Evolutionary conservation across 148 eudicot species (phyloP), one percentile per base, ranked within the genome.

Genomic region (Chenopodium berlandieri): DNA sequence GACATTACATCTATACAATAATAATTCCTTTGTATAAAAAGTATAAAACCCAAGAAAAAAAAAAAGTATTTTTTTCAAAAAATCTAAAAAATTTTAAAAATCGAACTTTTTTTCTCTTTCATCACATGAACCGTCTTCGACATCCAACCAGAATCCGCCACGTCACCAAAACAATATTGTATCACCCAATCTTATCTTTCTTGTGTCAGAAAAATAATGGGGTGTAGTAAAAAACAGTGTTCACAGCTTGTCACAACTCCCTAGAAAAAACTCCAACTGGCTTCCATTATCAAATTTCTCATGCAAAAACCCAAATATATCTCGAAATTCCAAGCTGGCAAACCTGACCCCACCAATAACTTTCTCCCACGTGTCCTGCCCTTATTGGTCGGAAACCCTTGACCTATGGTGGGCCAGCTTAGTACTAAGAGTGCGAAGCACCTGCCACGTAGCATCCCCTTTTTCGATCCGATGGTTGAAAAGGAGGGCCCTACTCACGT

Each of bases 401-500:
- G 71, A 9, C 66, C 69, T 44, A 3, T n/a, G 22, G 14, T 34
- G 71, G 10, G 91, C 71, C 9, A 93, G 27, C 25, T 62, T 62
- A 1, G 7, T 7, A 22, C 9, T 9, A 19, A 62, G 86, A 0
- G 87, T 85, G 8, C 12, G 56, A 0, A 93, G 52, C 0, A 90
- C 86, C 71, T 88, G 94, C 94, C 94, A 91, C 84, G 94, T 90
- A 75, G 94, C 97, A 65, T 93, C 94, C 0, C 97, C 93, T 32
- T 83, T 68, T 25, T 46, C 56, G 68, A 87, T 68, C 13, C 54
- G 83, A 60, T 86, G 88, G 44, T 88, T 34, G 86, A 85, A 91
- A 0, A 93, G 84, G 20, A 93, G 84, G 67, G 93, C 92, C 87
- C 79, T 82, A 17, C 85, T 76, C 0, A 88, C 81, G 0, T 50